Conservation (phyloP, 371 early-diverging fungal genomes). For the Rhizopus arrhizus region DNA sequence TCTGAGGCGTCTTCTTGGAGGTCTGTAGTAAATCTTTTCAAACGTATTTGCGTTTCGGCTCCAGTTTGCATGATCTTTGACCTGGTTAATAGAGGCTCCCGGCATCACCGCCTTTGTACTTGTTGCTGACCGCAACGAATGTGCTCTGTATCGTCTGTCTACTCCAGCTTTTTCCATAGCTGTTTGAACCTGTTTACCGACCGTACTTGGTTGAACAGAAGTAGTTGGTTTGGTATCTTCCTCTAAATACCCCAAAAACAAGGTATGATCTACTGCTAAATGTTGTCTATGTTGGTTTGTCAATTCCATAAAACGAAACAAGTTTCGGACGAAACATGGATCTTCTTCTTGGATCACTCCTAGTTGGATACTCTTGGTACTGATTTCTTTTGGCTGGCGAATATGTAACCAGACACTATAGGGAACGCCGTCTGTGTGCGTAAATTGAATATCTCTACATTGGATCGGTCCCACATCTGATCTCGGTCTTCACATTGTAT, state of each 20-base stretch:
- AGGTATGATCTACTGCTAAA: not conserved
- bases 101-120: constrained; percentile 3
- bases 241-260: not conserved
- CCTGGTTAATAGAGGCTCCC: not conserved
- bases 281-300: not conserved
- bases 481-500: constrained; percentile 12
- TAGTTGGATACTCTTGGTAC: not conserved
- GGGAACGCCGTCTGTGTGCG: not conserved
- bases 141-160: not conserved
- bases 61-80: constrained; percentile 14
- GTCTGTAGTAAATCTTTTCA: no score
- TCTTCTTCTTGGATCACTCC: not conserved
- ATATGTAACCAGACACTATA: not conserved
- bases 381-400: constrained; percentile 3
- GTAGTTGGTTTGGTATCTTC: not conserved
- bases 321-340: not conserved
- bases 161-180: constrained; percentile 3
- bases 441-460: not conserved
- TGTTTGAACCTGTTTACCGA: not conserved
- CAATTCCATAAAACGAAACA: not conserved
- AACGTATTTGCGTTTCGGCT: not conserved
- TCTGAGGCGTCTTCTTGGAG: no score
- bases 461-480: constrained; percentile 6
- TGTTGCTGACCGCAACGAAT: constrained; percentile 7
- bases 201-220: not conserved